Evolutionary conservation across 345 rosid species (phyloP).

Genomic region (Salix suchowensis): DNA sequence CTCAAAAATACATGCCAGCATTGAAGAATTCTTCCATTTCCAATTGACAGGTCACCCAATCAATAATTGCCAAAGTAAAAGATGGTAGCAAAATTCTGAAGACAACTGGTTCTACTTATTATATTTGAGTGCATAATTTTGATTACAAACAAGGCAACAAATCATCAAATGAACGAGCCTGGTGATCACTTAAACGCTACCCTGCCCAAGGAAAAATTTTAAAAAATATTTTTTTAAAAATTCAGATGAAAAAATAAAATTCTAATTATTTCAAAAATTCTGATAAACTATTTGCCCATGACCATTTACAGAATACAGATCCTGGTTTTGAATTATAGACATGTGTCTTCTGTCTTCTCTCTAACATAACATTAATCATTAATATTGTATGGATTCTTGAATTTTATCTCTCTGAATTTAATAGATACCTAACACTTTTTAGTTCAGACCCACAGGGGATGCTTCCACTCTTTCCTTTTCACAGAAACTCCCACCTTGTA

Average conservation of each 20-base stretch:
- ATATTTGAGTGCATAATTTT: not conserved
- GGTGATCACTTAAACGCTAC: not conserved
- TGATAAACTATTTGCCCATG: not conserved
- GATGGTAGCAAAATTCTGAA: not conserved
- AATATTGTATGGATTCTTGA: no score
- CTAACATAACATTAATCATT: no score
- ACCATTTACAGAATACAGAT: no score
- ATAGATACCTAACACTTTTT: not conserved
- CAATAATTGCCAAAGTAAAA: not conserved
- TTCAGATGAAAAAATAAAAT: no score
- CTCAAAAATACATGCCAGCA: not conserved
- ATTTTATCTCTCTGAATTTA: not conserved
- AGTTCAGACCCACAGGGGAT: not conserved
- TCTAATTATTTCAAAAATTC: no score
- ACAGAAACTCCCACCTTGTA: not conserved
- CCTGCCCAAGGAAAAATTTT: not conserved
- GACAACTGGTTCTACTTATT: not conserved
- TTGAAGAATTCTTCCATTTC: not conserved
- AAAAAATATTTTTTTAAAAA: no score
- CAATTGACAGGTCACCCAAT: not conserved
- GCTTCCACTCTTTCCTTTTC: not conserved
- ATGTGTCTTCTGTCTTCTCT: no score
- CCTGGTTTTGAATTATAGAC: no score
- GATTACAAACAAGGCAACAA: not conserved
- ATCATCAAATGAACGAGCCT: not conserved